Conservation (phyloP, 495 filamentous ascomycete genomes). For the Hypoxylon intermedium region DNA sequence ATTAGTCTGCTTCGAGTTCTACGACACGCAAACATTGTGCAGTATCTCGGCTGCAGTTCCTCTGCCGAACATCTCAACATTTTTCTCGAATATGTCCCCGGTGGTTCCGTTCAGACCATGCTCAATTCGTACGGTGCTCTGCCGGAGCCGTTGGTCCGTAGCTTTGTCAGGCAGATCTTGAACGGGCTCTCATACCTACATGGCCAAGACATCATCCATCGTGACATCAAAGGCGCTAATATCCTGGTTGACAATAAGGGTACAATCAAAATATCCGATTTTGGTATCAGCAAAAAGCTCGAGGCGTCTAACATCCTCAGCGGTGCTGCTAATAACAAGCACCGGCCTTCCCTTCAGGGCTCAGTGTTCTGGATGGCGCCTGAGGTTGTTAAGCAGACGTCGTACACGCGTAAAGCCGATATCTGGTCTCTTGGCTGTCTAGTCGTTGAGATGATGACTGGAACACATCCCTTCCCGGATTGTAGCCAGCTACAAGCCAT, state of each 20-base stretch:
- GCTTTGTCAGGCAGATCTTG: conserved; percentile 96
- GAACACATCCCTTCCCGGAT: conserved; percentile 94
- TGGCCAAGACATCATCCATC: conserved; percentile 94
- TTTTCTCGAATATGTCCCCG: conserved; percentile 99
- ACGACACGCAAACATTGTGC: conserved; percentile 96
- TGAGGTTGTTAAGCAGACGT: conserved; percentile 96
- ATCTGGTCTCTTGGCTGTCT: conserved; percentile 98
- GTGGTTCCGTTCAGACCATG: conserved; percentile 96
- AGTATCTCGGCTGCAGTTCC: conserved; percentile 92
- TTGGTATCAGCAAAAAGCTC: conserved; percentile 97
- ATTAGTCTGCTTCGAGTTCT: conserved; percentile 93
- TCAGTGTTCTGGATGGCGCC: conserved; percentile 99
- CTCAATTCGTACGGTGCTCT: conserved; percentile 97
- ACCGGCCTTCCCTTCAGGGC: conserved; percentile 92
- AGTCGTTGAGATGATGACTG: conserved; percentile 99
- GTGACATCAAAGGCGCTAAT: conserved; percentile 98
- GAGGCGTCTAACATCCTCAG: conserved; percentile 72
- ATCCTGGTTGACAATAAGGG: conserved; percentile 99
- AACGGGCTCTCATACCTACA: conserved; percentile 95
- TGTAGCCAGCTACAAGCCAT: conserved; percentile 97
- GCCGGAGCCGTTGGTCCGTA: conserved; percentile 90
- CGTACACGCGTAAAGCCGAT: conserved; percentile 98
- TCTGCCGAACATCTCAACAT: conserved; percentile 95
- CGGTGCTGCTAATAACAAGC: conserved; percentile 65
- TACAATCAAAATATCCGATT: conserved; percentile 99